Evolutionary conservation across 2,329 filamentous ascomycete genomes (phyloP), one percentile per base, ranked within the genome.

Genomic region (Diplocarpon rosae): DNA sequence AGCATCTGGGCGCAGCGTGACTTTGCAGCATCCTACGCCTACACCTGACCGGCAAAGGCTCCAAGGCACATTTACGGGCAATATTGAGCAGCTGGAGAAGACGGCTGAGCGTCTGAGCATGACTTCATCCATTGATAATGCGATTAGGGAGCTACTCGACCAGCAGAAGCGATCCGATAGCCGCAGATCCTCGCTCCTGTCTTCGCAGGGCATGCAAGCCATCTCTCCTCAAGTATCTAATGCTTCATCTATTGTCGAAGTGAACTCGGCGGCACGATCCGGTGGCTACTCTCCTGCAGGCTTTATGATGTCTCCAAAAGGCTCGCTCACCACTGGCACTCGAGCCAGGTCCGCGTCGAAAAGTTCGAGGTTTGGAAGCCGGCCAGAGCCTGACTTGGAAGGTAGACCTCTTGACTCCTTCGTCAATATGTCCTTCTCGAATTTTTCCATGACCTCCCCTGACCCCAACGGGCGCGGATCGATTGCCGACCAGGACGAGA

Each of bases 21-120:
- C 50, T 10, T 40, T 78, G 37, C 67, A 68, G 51, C 78, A 82
- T 58, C 78, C 78, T 27, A 70, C 71, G 2, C 78, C 80, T 27
- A 70, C 71, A 2, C 78, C 80, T 42, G 79, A 83, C 58, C 65
- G 76, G 39, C 75, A 75, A 59, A 70, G 71, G 40, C 70, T 78
- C 45, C 75, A 79, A 46, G 76, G 74, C 20, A 76, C 76, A 28
- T 79, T 76, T 59, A 65, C 73, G 14, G 72, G 72, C 59, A 87
- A 83, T 65, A 79, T 89, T 50, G 78, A 80, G 52, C 76, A 80
- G 39, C 75, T 89, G 50, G 84, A 90, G 63, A 79, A 82, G 52
- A 81, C 78, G 10, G 84, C 84, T 39, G 83, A 88, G 63, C 74
- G 78, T 52, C 69, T 89, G 62, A 85, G 81, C 54, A 80, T 78